phyloP scores from a whole-genome alignment of 2,329 filamentous ascomycete genomes.

The Emergomyces pasteurianus region DNA sequence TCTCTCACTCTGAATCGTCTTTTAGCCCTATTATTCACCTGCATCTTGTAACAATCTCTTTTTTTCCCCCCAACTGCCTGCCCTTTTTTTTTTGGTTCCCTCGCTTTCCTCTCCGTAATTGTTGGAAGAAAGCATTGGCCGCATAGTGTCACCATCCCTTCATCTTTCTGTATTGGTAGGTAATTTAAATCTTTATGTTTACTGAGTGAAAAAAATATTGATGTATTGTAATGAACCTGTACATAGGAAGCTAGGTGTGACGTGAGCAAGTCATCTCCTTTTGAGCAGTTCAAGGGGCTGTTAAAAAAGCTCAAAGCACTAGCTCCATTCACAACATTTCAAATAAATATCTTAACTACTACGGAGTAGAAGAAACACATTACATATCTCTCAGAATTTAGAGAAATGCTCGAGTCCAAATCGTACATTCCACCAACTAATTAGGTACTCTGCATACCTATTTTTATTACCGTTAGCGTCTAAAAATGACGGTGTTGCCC shows the following conservation, averaged over 20 bases:
- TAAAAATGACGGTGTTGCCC: too few species aligned
- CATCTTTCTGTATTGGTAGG: neutral
- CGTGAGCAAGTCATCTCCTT: neutral
- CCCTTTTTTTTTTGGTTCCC: neutral
- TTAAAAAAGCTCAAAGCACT: too few species aligned
- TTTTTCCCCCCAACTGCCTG: neutral
- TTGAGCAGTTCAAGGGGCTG: neutral
- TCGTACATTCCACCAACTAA: too few species aligned
- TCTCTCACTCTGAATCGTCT: neutral
- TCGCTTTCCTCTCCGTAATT: too few species aligned
- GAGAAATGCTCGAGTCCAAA: too few species aligned
- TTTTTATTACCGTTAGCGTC: too few species aligned
- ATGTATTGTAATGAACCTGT: neutral
- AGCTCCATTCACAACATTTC: too few species aligned
- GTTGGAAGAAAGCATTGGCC: neutral
- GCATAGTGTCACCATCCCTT: neutral
- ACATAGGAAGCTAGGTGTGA: neutral
- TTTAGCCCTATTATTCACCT: neutral
- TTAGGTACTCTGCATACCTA: neutral
- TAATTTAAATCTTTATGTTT: neutral
- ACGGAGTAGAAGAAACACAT: too few species aligned
- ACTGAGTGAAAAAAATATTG: neutral
- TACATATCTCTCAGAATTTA: neutral
- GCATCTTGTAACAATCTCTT: too few species aligned
- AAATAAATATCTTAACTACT: too few species aligned